These are phyloP conservation scores for Candida manassasensis DNA, from an alignment of 805 yeast species.

Conservation along the genomic window DNA sequence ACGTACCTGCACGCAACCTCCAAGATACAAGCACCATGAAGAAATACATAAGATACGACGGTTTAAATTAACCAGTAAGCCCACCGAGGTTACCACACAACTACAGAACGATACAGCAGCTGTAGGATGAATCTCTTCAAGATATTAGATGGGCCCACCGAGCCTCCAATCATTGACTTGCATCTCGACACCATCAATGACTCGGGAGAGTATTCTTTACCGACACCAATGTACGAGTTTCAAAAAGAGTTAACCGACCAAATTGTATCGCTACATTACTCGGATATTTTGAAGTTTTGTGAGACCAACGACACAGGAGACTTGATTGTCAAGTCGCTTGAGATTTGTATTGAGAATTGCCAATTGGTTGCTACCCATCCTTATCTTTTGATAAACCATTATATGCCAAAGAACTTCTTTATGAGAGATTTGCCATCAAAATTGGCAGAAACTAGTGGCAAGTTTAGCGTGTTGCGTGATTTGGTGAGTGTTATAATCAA, in stretches of 20 bases:
- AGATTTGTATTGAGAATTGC: conserved; percentile 70
- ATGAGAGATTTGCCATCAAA: conserved; percentile 68
- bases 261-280: conserved; percentile 84
- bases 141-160: conserved; percentile 79
- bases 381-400: conserved; percentile 74
- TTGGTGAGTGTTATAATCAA: conserved; percentile 48
- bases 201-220: conserved; percentile 66
- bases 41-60: too few relatives aligned
- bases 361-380: conserved; percentile 87
- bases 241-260: conserved; percentile 89
- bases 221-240: conserved; percentile 79
- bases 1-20: too few relatives aligned
- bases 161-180: conserved; percentile 66
- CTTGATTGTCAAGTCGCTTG: conserved; percentile 68
- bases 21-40: too few relatives aligned
- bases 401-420: conserved; percentile 73
- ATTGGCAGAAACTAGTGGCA: conserved; percentile 76
- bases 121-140: conserved; percentile 78
- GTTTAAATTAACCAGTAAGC: too few relatives aligned
- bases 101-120: too few relatives aligned
- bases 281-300: conserved; percentile 83
- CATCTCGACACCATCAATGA: conserved; percentile 41
- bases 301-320: conserved; percentile 50
- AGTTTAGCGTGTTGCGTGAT: conserved; percentile 67
- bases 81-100: too few relatives aligned